phyloP scores from a whole-genome alignment of 164 flowering plant species.

The Platanus orientalis region DNA sequence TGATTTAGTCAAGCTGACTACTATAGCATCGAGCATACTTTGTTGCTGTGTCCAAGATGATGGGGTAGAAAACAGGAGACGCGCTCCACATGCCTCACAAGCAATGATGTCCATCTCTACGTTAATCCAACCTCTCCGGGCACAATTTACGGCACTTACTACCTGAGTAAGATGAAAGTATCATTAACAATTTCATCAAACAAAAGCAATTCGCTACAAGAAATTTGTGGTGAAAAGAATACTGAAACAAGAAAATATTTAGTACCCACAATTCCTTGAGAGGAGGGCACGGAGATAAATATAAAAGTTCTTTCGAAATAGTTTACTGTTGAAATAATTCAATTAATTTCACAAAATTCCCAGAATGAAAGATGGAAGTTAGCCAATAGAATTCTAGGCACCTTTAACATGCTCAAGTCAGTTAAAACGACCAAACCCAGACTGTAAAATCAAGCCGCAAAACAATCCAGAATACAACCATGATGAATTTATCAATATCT shows the following conservation, averaged over 20 bases:
- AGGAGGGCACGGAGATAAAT: neutral
- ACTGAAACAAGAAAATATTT: neutral
- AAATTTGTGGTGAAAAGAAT: neutral
- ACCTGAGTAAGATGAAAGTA: constrained; percentile 35
- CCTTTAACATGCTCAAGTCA: too few species aligned
- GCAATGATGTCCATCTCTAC: constrained; percentile 79
- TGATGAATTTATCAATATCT: too few species aligned
- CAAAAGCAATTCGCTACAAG: neutral
- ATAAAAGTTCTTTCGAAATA: too few species aligned
- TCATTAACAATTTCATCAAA: neutral
- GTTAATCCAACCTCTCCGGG: constrained; percentile 94
- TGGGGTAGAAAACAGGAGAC: constrained; percentile 85
- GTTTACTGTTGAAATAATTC: too few species aligned
- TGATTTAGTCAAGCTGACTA: neutral
- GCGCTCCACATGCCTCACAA: constrained; percentile 89
- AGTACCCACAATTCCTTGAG: neutral
- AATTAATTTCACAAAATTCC: too few species aligned
- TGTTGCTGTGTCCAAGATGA: constrained; percentile 80
- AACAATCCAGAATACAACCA: too few species aligned
- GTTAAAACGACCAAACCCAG: too few species aligned
- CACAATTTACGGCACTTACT: constrained; percentile 87
- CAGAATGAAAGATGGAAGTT: too few species aligned
- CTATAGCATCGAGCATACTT: constrained; percentile 34
- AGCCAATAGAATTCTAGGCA: too few species aligned
- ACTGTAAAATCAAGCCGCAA: too few species aligned